Conservation (phyloP, 2,329 filamentous ascomycete genomes). For the Chrysosporium keratinophilum region DNA sequence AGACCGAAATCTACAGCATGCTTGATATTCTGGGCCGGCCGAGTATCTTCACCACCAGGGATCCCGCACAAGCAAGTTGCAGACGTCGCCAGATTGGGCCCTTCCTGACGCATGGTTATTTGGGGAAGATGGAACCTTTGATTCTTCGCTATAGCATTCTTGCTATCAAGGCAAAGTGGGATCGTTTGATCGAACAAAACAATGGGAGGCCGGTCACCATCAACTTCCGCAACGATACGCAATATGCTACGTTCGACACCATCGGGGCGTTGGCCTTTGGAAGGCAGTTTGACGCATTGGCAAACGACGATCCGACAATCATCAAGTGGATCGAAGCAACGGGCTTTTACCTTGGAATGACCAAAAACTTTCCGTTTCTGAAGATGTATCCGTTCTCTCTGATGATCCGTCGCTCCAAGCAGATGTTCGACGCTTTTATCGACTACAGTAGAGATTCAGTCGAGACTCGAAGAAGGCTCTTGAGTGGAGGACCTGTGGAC, state of each 20-base stretch:
- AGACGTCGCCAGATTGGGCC: slow-evolving; percentile 3
- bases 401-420: neutral
- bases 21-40: slow-evolving; percentile 1
- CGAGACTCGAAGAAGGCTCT: neutral
- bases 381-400: slow-evolving; percentile 3
- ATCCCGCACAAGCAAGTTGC: neutral
- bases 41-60: slow-evolving; percentile 4
- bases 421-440: slow-evolving; percentile 1
- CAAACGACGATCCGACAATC: slow-evolving; percentile 1
- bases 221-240: slow-evolving; percentile 6
- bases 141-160: slow-evolving; percentile 4
- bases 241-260: slow-evolving; percentile 4
- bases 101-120: slow-evolving; percentile 1
- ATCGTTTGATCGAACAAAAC: neutral
- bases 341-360: slow-evolving; percentile 5
- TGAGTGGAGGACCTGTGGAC: neutral
- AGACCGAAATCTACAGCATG: slow-evolving; percentile 7
- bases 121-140: neutral
- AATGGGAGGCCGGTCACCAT: slow-evolving; percentile 2
- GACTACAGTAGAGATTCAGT: neutral
- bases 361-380: slow-evolving; percentile 4
- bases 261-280: neutral
- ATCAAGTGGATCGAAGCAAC: slow-evolving; percentile 6
- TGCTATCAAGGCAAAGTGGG: slow-evolving; percentile 7
- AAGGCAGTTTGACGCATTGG: slow-evolving; percentile 1